A percentile compares a stretch with the other conserved stretches of the same genome.
Evolutionary conservation across 345 rosid genomes (phyloP).

Genomic region (Citrus sp.): DNA sequence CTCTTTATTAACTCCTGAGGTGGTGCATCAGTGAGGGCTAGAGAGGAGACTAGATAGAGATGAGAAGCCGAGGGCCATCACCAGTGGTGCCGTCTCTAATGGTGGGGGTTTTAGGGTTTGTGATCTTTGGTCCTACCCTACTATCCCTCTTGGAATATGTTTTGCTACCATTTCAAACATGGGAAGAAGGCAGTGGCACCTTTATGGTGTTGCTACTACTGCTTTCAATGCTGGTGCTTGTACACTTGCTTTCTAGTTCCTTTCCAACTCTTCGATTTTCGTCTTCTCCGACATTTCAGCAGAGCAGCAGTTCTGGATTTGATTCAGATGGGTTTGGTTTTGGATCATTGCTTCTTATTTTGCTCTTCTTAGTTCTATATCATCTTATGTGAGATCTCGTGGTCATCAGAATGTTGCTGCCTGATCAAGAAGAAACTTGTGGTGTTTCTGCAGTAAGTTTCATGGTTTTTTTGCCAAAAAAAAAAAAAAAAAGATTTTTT

Average conservation of each 20-base stretch:
- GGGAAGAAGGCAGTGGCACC: not conserved
- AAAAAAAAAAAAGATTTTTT: not conserved
- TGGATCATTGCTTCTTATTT: slow-evolving; percentile 34
- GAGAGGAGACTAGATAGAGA: slow-evolving; percentile 4
- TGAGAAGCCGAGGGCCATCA: slow-evolving; percentile 41
- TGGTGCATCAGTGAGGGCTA: not conserved
- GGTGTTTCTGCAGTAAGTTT: not conserved
- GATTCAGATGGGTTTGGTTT: slow-evolving; percentile 33
- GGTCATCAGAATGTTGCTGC: not conserved
- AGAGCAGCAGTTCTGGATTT: slow-evolving; percentile 3
- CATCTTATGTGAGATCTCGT: slow-evolving; percentile 7
- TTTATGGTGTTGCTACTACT: slow-evolving; percentile 13
- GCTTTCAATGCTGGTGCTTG: slow-evolving; percentile 20
- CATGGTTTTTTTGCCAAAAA: not conserved
- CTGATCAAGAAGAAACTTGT: not conserved
- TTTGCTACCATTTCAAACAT: slow-evolving; percentile 14
- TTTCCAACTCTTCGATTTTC: slow-evolving; percentile 5
- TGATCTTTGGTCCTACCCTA: slow-evolving; percentile 24
- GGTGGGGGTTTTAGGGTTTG: slow-evolving; percentile 39
- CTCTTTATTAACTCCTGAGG: not conserved
- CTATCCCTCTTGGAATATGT: slow-evolving; percentile 15
- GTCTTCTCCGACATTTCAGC: not conserved
- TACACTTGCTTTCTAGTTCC: slow-evolving; percentile 15
- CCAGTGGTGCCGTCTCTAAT: slow-evolving; percentile 41
- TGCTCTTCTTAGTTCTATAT: slow-evolving; percentile 34